phyloP scores from a whole-genome alignment of 2,329 filamentous ascomycete species.

The Zymoseptoria pseudotritici region DNA sequence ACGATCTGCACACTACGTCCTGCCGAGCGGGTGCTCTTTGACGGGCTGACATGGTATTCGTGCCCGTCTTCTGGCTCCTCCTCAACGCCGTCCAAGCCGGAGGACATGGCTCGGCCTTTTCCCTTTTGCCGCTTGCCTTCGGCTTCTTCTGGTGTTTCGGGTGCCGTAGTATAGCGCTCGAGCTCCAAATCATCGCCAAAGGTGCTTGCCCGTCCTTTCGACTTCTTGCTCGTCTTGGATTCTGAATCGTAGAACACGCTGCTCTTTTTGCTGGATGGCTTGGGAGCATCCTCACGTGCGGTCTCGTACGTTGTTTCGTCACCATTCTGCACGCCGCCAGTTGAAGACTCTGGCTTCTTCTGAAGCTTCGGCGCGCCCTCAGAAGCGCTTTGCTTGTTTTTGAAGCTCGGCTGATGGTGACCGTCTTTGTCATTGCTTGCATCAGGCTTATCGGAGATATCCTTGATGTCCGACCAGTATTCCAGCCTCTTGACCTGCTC shows the following conservation, averaged over 20 bases:
- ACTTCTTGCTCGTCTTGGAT: conserved; percentile 9
- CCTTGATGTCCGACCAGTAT: conserved; percentile 70
- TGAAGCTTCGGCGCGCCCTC: conserved; percentile 3
- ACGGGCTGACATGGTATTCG: neutral
- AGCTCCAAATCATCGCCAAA: conserved; percentile 9
- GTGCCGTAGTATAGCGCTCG: conserved; percentile 13
- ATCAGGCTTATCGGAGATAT: conserved; percentile 26
- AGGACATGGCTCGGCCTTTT: conserved; percentile 13
- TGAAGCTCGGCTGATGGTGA: conserved; percentile 15
- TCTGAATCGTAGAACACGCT: conserved; percentile 13
- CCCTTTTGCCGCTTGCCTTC: conserved; percentile 7
- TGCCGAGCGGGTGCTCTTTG: neutral
- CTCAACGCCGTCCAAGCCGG: conserved; percentile 11
- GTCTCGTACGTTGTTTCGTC: conserved; percentile 2
- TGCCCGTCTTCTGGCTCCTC: conserved; percentile 6
- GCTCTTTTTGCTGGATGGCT: conserved; percentile 10
- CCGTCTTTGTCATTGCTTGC: conserved; percentile 4
- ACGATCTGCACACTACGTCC: conserved; percentile 17
- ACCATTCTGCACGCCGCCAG: neutral
- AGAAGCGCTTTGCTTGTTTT: conserved; percentile 16
- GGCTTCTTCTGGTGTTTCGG: conserved; percentile 6
- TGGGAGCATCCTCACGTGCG: neutral
- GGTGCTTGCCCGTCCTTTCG: conserved; percentile 10
- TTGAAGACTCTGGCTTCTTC: neutral
- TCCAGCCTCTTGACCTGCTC: conserved; percentile 73